Base-by-base conservation (phyloP, 2,329 filamentous ascomycete genomes). In the Ascochyta rabiei region DNA sequence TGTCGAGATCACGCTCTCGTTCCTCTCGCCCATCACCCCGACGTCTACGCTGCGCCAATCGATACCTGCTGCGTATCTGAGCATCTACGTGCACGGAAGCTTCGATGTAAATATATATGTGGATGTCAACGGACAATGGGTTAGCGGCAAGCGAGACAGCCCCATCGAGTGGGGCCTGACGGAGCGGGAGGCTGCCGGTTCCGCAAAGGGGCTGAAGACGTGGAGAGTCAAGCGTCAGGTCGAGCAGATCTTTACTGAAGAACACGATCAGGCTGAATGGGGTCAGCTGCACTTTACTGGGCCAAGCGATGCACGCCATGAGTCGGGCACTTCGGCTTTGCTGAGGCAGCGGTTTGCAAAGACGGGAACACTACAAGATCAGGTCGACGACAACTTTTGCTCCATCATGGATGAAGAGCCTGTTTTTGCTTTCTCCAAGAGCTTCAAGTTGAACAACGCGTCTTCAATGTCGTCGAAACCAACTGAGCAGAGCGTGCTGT, bases 51-150 rank as follows among this genome's bases (percentile, higher is more conserved):
- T 93, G 65, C 84, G 90, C 60, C 90, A 93, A 78, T 87, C 89
- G 15, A 84, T 95, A 28, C 91, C 91, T n/a, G 91, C 90, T 10
- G 87, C 88, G 23, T 96, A 96, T 71, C 69, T 96, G 57, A 89
- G 85, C 6, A 81, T 93, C 35, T 76, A 86, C 66, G 89, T 89
- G 12, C 81, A 86, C 56, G 90, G 90, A 5, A 80, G 79, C 59
- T 84, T 87, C 45, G 71, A 81, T 56, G 62, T 82, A 28, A 71
- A 77, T 54, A 63, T 82, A 8, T 82, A 81, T 61, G 67, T 81
- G 37, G 79, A 80, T 48, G 67, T 80, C 30, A 81, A 81, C 52
- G 78, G 79, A 30, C 86, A 92, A 69, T 96, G 91, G 90, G 88
- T 91, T 56, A 95, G 88, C 67, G 90, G 90, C 16, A 83, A 92